phyloP scores from a whole-genome alignment of 192 early-diverging fungal species.

The Coemansia sp. region DNA sequence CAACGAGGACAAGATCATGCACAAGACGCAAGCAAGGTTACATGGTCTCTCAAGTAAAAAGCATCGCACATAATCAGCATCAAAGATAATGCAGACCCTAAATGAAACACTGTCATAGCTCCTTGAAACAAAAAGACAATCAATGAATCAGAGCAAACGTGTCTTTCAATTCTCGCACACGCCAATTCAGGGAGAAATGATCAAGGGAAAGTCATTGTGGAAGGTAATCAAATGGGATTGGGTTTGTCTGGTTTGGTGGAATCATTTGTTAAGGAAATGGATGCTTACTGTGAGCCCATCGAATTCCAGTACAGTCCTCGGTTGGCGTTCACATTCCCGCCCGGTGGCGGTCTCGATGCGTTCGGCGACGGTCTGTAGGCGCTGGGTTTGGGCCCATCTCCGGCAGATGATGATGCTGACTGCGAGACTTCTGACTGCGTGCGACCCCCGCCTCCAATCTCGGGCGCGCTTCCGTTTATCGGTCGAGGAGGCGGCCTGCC shows the following conservation, averaged over 20 bases:
- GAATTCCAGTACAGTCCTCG: slow-evolving; percentile 28
- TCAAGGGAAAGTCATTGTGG: neutral
- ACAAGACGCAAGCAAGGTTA: neutral
- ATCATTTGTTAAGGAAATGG: slow-evolving; percentile 1
- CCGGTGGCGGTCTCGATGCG: slow-evolving; percentile 3
- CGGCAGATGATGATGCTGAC: neutral
- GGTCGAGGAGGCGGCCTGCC: slow-evolving; percentile 5
- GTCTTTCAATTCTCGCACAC: neutral
- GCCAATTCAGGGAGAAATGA: too few relatives aligned
- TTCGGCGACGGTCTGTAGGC: slow-evolving; percentile 5
- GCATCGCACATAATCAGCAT: too few relatives aligned
- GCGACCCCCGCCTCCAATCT: slow-evolving; percentile 4
- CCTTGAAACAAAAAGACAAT: neutral
- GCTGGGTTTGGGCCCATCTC: slow-evolving; percentile 3
- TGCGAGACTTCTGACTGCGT: neutral
- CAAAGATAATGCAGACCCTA: neutral
- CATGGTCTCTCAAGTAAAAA: neutral
- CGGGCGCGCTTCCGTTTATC: slow-evolving; percentile 19
- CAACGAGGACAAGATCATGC: slow-evolving; percentile 5
- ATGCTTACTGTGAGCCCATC: slow-evolving; percentile 37
- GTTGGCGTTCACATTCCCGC: neutral
- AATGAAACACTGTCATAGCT: neutral
- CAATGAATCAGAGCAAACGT: neutral
- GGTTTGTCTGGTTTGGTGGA: neutral
- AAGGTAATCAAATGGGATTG: neutral